Base-by-base conservation (phyloP, 495 filamentous ascomycete species). In the Pyrenula massariospora region DNA sequence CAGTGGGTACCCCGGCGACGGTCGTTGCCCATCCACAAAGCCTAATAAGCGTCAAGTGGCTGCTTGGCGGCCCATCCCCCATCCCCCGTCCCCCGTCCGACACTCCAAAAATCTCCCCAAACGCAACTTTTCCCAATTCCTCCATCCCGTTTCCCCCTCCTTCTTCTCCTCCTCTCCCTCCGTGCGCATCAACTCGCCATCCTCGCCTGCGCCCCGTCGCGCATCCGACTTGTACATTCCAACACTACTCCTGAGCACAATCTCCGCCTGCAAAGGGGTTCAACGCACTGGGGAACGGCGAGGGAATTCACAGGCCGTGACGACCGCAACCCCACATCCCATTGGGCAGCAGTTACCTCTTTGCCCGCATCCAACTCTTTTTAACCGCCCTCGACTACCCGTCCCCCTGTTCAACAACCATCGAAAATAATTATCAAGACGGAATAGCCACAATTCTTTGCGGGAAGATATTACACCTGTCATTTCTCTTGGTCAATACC, bases 1-100 rank as follows among this genome's bases (percentile, higher is more conserved):
- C n/a, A n/a, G 71, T 81, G 84, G 81, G 90, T 42, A 42, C 15
- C 31, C 31, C 31, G 31, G 31, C 31, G 31, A 42, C 31, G 31
- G 31, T 42, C 31, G 31, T 42, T 42, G 31, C 31, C 31, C 31
- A 42, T 5, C 8, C 31, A 5, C 31, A 15, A 42, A 42, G 31
- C 15, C 31, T 42, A n/a, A n/a, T n/a, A 15, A 42, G 31, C 31
- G 31, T 5, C 31, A 5, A n/a, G n/a, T n/a, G n/a, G n/a, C n/a
- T n/a, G n/a, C n/a, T n/a, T n/a, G n/a, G n/a, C n/a, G n/a, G n/a
- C n/a, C n/a, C n/a, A n/a, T n/a, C n/a, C n/a, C n/a, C n/a, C n/a
- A n/a, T n/a, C n/a, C n/a, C n/a, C n/a, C n/a, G n/a, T n/a, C n/a
- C n/a, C n/a, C n/a, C n/a, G n/a, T n/a, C n/a, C n/a, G n/a, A n/a